phyloP scores from a whole-genome alignment of 805 yeast genomes.

The Ogataea siamensis region DNA sequence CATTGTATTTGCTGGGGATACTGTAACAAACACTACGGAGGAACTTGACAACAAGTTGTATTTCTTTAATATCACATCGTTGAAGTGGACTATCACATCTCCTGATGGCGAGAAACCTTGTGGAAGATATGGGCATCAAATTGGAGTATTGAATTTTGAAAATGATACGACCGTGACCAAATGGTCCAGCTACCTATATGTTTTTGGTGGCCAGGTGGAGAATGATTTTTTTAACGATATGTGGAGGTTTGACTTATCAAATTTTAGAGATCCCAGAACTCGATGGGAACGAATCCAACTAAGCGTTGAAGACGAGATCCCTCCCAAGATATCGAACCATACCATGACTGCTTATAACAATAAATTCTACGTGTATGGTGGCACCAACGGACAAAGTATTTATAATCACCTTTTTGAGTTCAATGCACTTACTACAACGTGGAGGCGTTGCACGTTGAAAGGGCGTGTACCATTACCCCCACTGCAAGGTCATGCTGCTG shows the following conservation, averaged over 20 bases:
- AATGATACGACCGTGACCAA: constrained; percentile 38
- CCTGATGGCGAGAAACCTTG: constrained; percentile 75
- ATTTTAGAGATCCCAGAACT: constrained; percentile 79
- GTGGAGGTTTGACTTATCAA: constrained; percentile 80
- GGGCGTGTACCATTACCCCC: constrained; percentile 72
- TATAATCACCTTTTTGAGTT: constrained; percentile 77
- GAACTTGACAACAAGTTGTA: constrained; percentile 88
- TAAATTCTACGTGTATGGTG: constrained; percentile 87
- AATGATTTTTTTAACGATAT: constrained; percentile 81
- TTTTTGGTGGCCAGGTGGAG: constrained; percentile 92
- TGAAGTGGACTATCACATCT: constrained; percentile 76
- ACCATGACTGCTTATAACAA: constrained; percentile 79
- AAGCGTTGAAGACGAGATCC: constrained; percentile 33
- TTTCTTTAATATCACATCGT: constrained; percentile 74
- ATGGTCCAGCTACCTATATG: constrained; percentile 55
- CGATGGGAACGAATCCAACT: constrained; percentile 77
- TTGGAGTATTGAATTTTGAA: constrained; percentile 68
- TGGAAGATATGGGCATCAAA: constrained; percentile 93
- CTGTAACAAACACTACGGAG: constrained; percentile 72
- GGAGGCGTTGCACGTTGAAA: constrained; percentile 70
- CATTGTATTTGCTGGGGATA: constrained; percentile 95
- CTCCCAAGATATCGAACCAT: constrained; percentile 90
- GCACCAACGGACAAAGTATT: constrained; percentile 67
- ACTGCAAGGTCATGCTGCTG: constrained; percentile 87
- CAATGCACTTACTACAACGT: constrained; percentile 63